Base-by-base conservation (phyloP, 2,329 filamentous ascomycete genomes). In the Colletotrichum navitas region DNA sequence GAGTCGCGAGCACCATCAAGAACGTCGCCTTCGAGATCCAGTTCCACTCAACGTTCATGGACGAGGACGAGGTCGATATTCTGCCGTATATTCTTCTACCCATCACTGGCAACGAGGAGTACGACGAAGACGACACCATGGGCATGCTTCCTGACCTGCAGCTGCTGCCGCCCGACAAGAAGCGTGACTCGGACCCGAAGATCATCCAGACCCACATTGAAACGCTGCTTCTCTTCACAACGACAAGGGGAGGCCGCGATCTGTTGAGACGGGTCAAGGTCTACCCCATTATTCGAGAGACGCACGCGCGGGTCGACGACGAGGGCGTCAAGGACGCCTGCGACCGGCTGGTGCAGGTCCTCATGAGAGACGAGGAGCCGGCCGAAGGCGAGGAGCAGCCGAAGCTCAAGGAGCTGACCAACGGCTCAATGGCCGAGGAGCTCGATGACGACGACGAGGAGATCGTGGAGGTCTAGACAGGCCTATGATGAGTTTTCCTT, bases 1-100 rank as follows among this genome's bases (percentile, higher is more conserved):
- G 96, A n/a, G 95, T 98, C n/a, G 95, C 95, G 10, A 94, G 92
- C 72, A 96, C 94, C 12, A 94, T 99, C 80, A 98, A 98, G 82
- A 99, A 99, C 79, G 90, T 93, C 39, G 91, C 94, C 8, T 98
- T 99, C 79, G 93, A 97, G 77, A 83, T 95, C 7, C 82, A 89
- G 3, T 88, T 92, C 0, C 95, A 98, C 77, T 85, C 89, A 0
- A 83, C 86, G 2, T 91, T 97, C 64, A 82, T 98, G 56, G 87
- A 88, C 0, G 90, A 93, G 63, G 88, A 91, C 24, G 90, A 91
- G 49, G 90, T 95, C 61, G 92, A 97, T 76, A 87, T 98, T 21
- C 83, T 98, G 5, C 95, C 95, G 0, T 98, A 98, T 80, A 85
- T 98, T 21, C 84, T 99, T 12, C 86, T 98, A 8, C 95, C 96